Evolutionary conservation across 306 rosid genomes (phyloP).

Genomic region (Dalbergia cultrata): DNA sequence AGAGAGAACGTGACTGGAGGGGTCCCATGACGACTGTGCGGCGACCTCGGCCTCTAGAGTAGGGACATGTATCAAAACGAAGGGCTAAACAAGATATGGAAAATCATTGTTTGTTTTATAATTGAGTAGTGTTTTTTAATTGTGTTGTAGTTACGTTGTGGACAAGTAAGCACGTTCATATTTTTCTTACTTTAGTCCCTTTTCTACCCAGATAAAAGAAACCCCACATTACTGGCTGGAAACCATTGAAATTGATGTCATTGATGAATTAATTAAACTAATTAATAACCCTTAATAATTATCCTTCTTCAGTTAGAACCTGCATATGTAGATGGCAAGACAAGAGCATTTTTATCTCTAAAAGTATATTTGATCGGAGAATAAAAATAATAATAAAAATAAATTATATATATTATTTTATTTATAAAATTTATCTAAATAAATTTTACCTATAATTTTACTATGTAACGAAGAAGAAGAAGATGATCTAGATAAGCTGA

Average conservation of each 20-base stretch:
- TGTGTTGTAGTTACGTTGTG: neutral
- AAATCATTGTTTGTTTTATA: conserved; percentile 31
- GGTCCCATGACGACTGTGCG: conserved; percentile 54
- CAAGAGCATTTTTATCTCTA: neutral
- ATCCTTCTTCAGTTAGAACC: neutral
- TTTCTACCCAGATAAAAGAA: conserved; percentile 3
- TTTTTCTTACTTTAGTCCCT: conserved; percentile 19
- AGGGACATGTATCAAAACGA: conserved; percentile 68
- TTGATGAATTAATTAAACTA: neutral
- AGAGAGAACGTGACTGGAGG: conserved; percentile 51
- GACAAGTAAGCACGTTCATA: conserved; percentile 32
- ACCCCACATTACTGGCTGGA: conserved; percentile 15
- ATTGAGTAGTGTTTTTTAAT: neutral
- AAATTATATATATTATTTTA: too few relatives aligned
- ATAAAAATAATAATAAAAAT: too few relatives aligned
- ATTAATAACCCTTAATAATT: neutral
- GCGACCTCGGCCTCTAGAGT: conserved; percentile 56
- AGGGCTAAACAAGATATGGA: conserved; percentile 52
- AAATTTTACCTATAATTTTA: too few relatives aligned
- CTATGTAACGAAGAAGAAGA: too few relatives aligned
- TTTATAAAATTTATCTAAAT: too few relatives aligned
- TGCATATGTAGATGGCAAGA: neutral
- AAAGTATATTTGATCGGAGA: too few relatives aligned
- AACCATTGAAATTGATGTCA: neutral
- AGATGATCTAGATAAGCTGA: neutral